phyloP scores from a whole-genome alignment of 805 yeast species.

The Yamadazyma endophytica region DNA sequence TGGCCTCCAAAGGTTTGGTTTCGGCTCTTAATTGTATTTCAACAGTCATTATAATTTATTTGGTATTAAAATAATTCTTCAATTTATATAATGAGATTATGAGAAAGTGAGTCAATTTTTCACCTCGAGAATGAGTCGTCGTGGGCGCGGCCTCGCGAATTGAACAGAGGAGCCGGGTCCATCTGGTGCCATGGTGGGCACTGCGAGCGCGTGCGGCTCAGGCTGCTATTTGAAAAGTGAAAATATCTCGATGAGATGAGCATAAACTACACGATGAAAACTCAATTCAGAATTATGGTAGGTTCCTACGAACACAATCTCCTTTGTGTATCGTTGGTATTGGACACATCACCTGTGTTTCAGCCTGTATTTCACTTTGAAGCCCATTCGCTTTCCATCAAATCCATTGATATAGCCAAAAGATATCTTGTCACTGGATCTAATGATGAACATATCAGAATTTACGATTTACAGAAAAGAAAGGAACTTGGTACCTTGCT shows the following conservation, averaged over 20 bases:
- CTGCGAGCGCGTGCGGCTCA: too few species aligned
- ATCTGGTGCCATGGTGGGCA: too few species aligned
- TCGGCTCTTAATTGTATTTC: constrained; percentile 92
- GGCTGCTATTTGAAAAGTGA: too few species aligned
- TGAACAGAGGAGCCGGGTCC: too few species aligned
- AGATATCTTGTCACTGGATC: constrained; percentile 90
- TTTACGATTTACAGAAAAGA: constrained; percentile 89
- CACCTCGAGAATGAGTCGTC: too few species aligned
- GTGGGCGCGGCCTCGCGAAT: too few species aligned
- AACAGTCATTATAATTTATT: too few species aligned
- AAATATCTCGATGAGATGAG: too few species aligned
- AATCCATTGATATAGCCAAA: constrained; percentile 76
- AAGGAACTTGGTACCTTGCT: constrained; percentile 88
- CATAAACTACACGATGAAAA: too few species aligned
- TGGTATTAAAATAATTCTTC: neutral
- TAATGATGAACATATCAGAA: constrained; percentile 91
- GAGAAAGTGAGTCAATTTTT: too few species aligned
- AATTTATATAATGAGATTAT: neutral
- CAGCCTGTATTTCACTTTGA: constrained; percentile 95
- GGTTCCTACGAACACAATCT: constrained; percentile 96
- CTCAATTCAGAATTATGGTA: constrained; percentile 69
- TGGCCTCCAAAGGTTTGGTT: constrained; percentile 93
- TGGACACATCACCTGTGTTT: constrained; percentile 55
- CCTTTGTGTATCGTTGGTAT: constrained; percentile 65
- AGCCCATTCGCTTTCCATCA: constrained; percentile 87